Percentiles rank a stretch among this genome's conserved stretches.
These are phyloP conservation scores for Fragosphaeria purpurea DNA, from an alignment of 2,329 filamentous ascomycete genomes.

Conservation along the genomic window DNA sequence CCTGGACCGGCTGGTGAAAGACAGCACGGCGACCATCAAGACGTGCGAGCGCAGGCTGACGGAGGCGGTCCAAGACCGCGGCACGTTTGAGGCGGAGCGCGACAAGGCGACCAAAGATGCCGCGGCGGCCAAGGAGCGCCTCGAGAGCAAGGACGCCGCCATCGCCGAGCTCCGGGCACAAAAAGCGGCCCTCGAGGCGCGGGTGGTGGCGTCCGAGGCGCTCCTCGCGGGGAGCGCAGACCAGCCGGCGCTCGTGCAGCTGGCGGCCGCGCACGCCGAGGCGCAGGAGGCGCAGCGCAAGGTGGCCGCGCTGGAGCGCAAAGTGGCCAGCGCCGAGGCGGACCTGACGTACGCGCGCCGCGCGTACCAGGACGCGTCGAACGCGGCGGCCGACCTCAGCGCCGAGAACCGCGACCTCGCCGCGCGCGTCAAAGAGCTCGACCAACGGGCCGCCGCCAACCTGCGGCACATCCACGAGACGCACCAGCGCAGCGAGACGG, in stretches of 20 bases:
- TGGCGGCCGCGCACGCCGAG: slow-evolving; percentile 31
- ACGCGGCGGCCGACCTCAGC: slow-evolving; percentile 32
- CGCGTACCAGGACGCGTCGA: slow-evolving; percentile 49
- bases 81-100: slow-evolving; percentile 35
- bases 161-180: slow-evolving; percentile 29
- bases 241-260: slow-evolving; percentile 26
- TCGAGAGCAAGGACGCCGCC: slow-evolving; percentile 27
- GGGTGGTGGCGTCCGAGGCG: slow-evolving; percentile 25
- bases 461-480: slow-evolving; percentile 36
- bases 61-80: slow-evolving; percentile 41
- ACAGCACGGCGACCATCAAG: slow-evolving; percentile 33
- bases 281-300: slow-evolving; percentile 30
- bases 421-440: slow-evolving; percentile 29
- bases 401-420: slow-evolving; percentile 38
- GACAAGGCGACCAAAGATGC: slow-evolving; percentile 27
- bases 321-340: slow-evolving; percentile 24
- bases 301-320: slow-evolving; percentile 30
- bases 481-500: slow-evolving; percentile 28
- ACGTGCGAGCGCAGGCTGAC: slow-evolving; percentile 37
- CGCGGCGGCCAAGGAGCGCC: slow-evolving; percentile 22
- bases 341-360: slow-evolving; percentile 48
- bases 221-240: slow-evolving; percentile 18
- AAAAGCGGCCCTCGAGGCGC: slow-evolving; percentile 24
- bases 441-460: slow-evolving; percentile 33
- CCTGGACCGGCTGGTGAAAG: slow-evolving; percentile 36